Evolutionary conservation across 495 filamentous ascomycete genomes (phyloP).

Genomic region (Trypethelium eluteriae): DNA sequence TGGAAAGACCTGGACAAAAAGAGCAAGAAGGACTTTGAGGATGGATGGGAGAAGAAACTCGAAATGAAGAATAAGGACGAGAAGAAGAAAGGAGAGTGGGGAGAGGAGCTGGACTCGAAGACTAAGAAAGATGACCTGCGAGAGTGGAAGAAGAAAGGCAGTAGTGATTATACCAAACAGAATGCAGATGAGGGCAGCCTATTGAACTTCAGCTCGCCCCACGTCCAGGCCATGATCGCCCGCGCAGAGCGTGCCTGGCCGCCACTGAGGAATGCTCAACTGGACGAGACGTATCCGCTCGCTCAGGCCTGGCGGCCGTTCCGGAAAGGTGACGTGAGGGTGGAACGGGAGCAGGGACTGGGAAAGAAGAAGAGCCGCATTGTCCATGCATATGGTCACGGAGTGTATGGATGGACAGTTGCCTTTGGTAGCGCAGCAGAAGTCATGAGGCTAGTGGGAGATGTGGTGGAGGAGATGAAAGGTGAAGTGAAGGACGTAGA

Average conservation of each 20-base stretch:
- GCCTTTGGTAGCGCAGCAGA: constrained; percentile 42
- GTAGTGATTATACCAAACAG: constrained; percentile 21
- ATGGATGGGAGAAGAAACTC: neutral
- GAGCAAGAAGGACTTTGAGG: neutral
- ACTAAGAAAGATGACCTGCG: constrained; percentile 35
- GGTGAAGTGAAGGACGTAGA: neutral
- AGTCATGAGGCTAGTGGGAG: constrained; percentile 20
- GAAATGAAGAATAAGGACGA: neutral
- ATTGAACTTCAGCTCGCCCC: constrained; percentile 31
- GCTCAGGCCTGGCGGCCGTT: constrained; percentile 43
- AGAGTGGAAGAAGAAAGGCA: constrained; percentile 20
- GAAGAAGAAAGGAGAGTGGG: neutral
- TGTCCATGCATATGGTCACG: constrained; percentile 46
- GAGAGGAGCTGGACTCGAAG: constrained; percentile 23
- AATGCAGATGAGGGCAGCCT: too few relatives aligned
- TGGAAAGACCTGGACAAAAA: neutral
- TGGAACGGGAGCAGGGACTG: constrained; percentile 36
- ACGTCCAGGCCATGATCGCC: constrained; percentile 40
- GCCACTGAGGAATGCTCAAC: constrained; percentile 37
- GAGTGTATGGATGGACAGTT: constrained; percentile 43
- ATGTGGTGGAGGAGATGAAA: neutral
- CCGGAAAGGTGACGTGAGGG: constrained; percentile 37
- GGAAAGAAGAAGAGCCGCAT: constrained; percentile 29
- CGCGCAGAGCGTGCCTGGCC: constrained; percentile 43
- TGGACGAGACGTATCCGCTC: constrained; percentile 42